Base-by-base conservation (phyloP, 306 rosid species). In the Vigna unguiculata region DNA sequence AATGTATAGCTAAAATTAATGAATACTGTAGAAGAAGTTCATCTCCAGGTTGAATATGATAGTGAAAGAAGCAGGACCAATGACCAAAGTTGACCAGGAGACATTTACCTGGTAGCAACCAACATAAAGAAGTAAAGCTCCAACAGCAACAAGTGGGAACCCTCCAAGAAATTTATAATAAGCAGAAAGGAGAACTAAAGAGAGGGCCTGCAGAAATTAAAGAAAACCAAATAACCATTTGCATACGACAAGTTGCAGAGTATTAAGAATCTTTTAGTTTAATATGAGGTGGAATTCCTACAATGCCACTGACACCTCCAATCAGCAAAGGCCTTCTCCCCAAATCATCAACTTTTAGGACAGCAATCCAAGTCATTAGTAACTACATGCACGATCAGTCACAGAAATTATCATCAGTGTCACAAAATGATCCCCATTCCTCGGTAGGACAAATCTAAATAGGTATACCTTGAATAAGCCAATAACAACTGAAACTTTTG, bases 251-350 rank as follows among this genome's bases (percentile, higher is more conserved):
- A 74, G 68, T 83, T 68, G 28, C 58, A 61, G 34, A 30, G n/a
- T 55, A 76, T 46, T 36, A 70, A 69, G 72, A 73, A 77, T 62
- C 9, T 32, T 40, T 30, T 48, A 70, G 75, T 71, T 68, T 55
- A 22, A 82, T 34, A 61, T 68, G 82, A 48, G 41, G 79, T 32
- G 53, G 70, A 83, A 75, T 51, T 82, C 95, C 30, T 92, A 92
- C 98, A 54, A 92, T 91, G 79, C 98, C 98, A 76, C 97, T 80
- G 86, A 95, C 97, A 71, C 98, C 98, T 72, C 83, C 87, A 48
- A 92, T 92, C 71, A 92, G 85, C 81, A 95, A 82, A 74, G 98
- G 97, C 69, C 92, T 92, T 84, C 97, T 89, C 83, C 98, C 98
- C 70, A 92, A 85, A 82, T 88, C 95, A 87, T 95, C 98, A 53